Conservation (phyloP, 2,329 filamentous ascomycete species). For the Talaromyces sp. region DNA sequence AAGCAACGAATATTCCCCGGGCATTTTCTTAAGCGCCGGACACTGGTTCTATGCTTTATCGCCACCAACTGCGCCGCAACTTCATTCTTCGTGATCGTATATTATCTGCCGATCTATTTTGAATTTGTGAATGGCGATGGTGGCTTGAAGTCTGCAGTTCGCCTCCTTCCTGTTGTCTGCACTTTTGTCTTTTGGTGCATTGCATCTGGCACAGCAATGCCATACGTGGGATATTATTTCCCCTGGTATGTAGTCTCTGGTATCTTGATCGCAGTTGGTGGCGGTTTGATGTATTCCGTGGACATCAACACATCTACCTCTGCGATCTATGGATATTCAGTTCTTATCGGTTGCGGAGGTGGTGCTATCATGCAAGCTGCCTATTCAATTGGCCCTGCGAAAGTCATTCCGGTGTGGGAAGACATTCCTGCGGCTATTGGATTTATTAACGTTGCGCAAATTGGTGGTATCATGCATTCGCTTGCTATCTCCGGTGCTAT, state of each 20-base stretch:
- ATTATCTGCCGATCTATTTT: not conserved
- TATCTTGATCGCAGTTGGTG: not conserved
- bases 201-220: not conserved
- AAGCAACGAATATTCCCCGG: not conserved
- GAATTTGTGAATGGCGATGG: not conserved
- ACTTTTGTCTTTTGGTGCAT: not conserved
- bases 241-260: not conserved
- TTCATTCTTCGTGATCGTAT: not conserved
- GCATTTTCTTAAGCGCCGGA: not conserved
- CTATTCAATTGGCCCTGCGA: conserved; percentile 22
- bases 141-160: not conserved
- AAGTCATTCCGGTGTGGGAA: conserved; percentile 7
- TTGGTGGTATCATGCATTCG: not conserved
- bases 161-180: not conserved
- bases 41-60: not conserved
- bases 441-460: conserved; percentile 4
- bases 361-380: conserved; percentile 21
- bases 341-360: conserved; percentile 24
- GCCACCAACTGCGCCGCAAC: not conserved
- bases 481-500: not conserved
- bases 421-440: not conserved
- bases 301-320: conserved; percentile 17
- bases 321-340: conserved; percentile 25
- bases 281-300: not conserved
- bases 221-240: not conserved